A percentile compares a stretch with the other conserved stretches of the same genome.
phyloP scores from a whole-genome alignment of 345 rosid species.

The Dimocarpus longan region DNA sequence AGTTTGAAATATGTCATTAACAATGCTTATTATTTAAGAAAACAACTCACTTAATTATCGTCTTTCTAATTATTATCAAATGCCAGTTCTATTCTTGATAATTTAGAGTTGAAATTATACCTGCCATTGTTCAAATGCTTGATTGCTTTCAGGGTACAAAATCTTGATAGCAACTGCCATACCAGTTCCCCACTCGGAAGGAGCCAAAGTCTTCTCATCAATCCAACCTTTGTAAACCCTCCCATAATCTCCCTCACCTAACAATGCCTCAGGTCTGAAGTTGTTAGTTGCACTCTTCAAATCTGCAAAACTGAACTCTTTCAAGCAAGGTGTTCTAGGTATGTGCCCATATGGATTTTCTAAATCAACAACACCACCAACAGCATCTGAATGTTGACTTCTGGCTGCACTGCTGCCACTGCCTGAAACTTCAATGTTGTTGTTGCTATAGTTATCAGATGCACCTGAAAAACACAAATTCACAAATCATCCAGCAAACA shows the following conservation, averaged over 20 bases:
- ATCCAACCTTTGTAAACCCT: slow-evolving; percentile 86
- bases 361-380: background rate
- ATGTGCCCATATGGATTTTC: slow-evolving; percentile 13
- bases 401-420: slow-evolving; percentile 32
- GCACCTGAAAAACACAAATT: too few relatives aligned
- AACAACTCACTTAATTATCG: background rate
- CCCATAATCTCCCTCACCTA: slow-evolving; percentile 89
- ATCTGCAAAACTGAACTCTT: slow-evolving; percentile 43
- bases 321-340: background rate
- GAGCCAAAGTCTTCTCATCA: slow-evolving; percentile 58
- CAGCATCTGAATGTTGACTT: slow-evolving; percentile 33
- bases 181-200: slow-evolving; percentile 62
- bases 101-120: slow-evolving; percentile 26
- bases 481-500: too few relatives aligned
- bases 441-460: too few relatives aligned
- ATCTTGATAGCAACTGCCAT: slow-evolving; percentile 52
- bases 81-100: too few relatives aligned
- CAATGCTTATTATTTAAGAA: too few relatives aligned
- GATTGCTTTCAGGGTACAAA: slow-evolving; percentile 1
- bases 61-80: too few relatives aligned
- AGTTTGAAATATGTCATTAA: slow-evolving; percentile 9
- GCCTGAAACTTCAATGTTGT: background rate
- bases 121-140: slow-evolving; percentile 86
- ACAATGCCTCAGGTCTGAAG: slow-evolving; percentile 61
- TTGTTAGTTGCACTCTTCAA: slow-evolving; percentile 60